Evolutionary conservation across 2,329 filamentous ascomycete species (phyloP).

Genomic region (Aureobasidium sp.): DNA sequence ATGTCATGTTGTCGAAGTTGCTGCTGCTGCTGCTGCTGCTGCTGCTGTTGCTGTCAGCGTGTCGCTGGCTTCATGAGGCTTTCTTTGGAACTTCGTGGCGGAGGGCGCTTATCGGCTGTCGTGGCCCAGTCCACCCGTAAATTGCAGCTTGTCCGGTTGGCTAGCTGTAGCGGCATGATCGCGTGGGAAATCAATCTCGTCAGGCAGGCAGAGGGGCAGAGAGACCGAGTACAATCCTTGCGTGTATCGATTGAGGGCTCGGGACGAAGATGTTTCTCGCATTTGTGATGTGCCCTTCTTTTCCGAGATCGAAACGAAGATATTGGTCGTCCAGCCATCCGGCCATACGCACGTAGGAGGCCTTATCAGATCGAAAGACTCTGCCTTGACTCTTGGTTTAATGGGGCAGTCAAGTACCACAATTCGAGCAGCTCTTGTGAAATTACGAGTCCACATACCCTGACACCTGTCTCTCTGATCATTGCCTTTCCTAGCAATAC

Average conservation of each 20-base stretch:
- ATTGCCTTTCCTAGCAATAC: neutral
- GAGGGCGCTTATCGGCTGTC: conserved; percentile 11
- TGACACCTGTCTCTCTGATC: conserved; percentile 12
- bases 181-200: conserved; percentile 2
- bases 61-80: neutral
- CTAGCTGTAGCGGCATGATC: conserved; percentile 11
- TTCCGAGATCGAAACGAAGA: neutral
- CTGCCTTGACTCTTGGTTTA: neutral
- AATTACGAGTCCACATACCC: neutral
- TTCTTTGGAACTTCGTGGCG: conserved; percentile 2
- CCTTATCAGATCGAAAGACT: neutral
- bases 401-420: neutral
- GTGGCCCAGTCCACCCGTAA: conserved; percentile 7
- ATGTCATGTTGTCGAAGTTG: neutral
- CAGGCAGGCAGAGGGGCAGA: neutral
- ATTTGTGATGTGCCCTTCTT: neutral
- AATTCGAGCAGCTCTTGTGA: neutral
- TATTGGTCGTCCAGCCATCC: conserved; percentile 1
- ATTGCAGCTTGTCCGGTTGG: conserved; percentile 7
- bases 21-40: neutral
- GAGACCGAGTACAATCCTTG: neutral
- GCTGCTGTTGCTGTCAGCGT: neutral
- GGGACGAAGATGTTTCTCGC: neutral
- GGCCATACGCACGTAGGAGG: neutral
- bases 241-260: neutral